A percentile compares a stretch with the other conserved stretches of the same genome.
phyloP scores from a whole-genome alignment of 768 basidiomycete species.

The Favolaschia claudopus region DNA sequence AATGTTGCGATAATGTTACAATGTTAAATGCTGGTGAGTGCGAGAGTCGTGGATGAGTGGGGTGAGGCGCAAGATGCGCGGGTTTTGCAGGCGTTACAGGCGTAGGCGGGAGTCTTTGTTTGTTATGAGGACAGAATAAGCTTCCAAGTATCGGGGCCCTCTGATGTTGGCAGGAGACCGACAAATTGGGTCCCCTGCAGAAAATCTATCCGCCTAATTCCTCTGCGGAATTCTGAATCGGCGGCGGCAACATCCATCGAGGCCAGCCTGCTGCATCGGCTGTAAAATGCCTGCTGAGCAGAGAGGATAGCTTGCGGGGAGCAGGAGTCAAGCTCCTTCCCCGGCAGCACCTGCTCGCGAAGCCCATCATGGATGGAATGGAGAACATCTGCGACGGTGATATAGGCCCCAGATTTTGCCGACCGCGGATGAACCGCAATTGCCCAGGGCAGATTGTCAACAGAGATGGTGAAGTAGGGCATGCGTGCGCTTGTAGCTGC shows the following conservation, averaged over 20 bases:
- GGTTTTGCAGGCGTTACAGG: background rate
- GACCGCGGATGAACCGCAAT: conserved; percentile 29
- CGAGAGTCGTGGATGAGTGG: background rate
- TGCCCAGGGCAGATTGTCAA: conserved; percentile 29
- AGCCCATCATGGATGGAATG: conserved; percentile 47
- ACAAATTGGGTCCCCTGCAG: conserved; percentile 46
- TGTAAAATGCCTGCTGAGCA: conserved; percentile 43
- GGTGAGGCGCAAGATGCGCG: background rate
- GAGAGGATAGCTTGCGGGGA: conserved; percentile 32
- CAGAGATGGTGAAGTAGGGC: conserved; percentile 30
- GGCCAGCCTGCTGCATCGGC: conserved; percentile 38
- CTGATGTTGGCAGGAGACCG: conserved; percentile 44
- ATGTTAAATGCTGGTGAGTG: conserved; percentile 3
- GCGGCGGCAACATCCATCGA: conserved; percentile 27
- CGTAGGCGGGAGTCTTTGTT: background rate
- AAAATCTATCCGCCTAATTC: conserved; percentile 56
- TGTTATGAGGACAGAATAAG: conserved; percentile 26
- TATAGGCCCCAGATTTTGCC: conserved; percentile 24
- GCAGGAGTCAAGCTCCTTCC: conserved; percentile 40
- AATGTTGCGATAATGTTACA: conserved; percentile 24
- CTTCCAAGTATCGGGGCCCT: conserved; percentile 39
- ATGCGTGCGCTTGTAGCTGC: conserved; percentile 32
- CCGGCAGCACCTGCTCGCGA: conserved; percentile 38
- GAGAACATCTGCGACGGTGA: conserved; percentile 51
- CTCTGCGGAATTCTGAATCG: conserved; percentile 43